Evolutionary conservation across 2,329 filamentous ascomycete genomes (phyloP).

Genomic region (Parasarocladium wereldwijsianum): DNA sequence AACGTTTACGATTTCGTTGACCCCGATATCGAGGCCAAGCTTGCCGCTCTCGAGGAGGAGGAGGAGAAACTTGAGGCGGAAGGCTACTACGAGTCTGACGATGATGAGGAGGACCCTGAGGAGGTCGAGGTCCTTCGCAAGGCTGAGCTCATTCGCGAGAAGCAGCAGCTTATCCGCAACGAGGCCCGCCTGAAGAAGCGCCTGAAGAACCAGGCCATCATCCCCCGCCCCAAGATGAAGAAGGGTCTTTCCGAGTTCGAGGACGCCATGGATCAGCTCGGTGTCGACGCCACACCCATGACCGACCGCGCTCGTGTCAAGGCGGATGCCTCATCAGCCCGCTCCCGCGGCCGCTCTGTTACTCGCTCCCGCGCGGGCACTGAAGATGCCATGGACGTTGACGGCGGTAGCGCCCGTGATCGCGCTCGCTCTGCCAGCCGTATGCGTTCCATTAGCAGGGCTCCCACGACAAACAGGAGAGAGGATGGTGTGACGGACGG

Average conservation of each 20-base stretch:
- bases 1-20: slow-evolving; percentile 97
- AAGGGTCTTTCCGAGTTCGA: slow-evolving; percentile 82
- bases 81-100: slow-evolving; percentile 84
- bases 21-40: slow-evolving; percentile 87
- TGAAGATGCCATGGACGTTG: slow-evolving; percentile 64
- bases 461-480: slow-evolving; percentile 46
- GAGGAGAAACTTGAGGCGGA: slow-evolving; percentile 85
- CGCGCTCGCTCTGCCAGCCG: slow-evolving; percentile 57
- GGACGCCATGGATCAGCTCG: slow-evolving; percentile 68
- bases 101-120: slow-evolving; percentile 71
- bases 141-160: slow-evolving; percentile 90
- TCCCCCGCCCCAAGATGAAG: slow-evolving; percentile 68
- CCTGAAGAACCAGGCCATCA: slow-evolving; percentile 91
- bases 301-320: slow-evolving; percentile 54
- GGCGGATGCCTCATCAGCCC: too few species aligned
- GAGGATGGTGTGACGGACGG: slow-evolving; percentile 65
- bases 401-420: slow-evolving; percentile 35
- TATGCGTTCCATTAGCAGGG: slow-evolving; percentile 55
- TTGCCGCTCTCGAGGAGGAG: slow-evolving; percentile 84
- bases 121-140: slow-evolving; percentile 81
- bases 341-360: slow-evolving; percentile 53
- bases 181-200: slow-evolving; percentile 91
- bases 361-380: slow-evolving; percentile 47
- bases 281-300: slow-evolving; percentile 68
- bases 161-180: slow-evolving; percentile 82